These are phyloP conservation scores for Pythium aquatile DNA, from an alignment of 352 stramenopile species.

Conservation along the genomic window DNA sequence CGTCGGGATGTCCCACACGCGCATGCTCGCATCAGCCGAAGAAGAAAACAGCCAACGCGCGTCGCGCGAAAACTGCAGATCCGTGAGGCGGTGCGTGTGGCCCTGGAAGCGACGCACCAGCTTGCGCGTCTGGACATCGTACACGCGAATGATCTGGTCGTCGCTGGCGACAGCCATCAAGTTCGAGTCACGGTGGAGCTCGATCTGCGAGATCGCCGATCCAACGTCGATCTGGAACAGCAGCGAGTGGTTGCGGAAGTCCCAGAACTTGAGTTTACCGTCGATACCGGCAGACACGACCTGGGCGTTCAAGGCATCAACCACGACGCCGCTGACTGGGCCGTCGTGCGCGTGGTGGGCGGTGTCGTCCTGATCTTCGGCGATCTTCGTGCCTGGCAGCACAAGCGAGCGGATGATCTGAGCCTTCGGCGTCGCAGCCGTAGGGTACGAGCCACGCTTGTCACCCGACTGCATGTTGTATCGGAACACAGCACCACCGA, in stretches of 20 bases:
- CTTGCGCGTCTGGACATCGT: conserved; percentile 83
- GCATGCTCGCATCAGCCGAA: conserved; percentile 82
- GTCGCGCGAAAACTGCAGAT: conserved; percentile 89
- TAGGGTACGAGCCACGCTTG: conserved; percentile 88
- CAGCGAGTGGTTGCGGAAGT: conserved; percentile 78
- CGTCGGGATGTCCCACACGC: conserved; percentile 95
- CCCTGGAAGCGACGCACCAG: conserved; percentile 86
- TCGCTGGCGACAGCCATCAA: conserved; percentile 87
- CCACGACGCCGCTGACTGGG: conserved; percentile 80
- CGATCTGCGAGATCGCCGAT: conserved; percentile 75
- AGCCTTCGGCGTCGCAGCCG: conserved; percentile 61
- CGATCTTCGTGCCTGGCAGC: conserved; percentile 44
- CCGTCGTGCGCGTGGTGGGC: conserved; percentile 58
- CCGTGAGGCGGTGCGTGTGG: conserved; percentile 83
- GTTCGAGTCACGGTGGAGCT: conserved; percentile 85
- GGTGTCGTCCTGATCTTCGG: conserved; percentile 36
- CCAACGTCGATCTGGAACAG: conserved; percentile 69
- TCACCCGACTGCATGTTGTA: conserved; percentile 97
- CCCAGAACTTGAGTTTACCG: conserved; percentile 90
- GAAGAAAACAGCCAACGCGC: conserved; percentile 88
- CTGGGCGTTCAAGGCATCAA: conserved; percentile 84
- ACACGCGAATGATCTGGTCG: conserved; percentile 85
- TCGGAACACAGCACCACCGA: conserved; percentile 90
- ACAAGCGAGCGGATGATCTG: conserved; percentile 67
- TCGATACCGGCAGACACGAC: conserved; percentile 87